Evolutionary conservation across 2,329 filamentous ascomycete species (phyloP).

Genomic region (Ophiocordyceps camponoti-rufipedis): DNA sequence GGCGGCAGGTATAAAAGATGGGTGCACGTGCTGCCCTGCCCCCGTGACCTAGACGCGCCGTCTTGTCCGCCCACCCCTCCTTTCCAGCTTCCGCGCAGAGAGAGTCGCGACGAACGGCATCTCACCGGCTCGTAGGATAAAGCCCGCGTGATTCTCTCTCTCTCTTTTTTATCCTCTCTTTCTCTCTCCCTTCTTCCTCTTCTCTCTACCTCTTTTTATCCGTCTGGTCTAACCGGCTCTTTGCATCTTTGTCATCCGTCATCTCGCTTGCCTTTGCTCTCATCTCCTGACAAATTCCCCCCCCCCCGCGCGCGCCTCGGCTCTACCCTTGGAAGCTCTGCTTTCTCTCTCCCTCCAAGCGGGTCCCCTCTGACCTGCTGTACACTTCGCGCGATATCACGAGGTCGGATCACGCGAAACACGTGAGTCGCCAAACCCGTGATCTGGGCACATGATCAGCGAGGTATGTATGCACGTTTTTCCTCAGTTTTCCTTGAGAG

Average conservation of each 20-base stretch:
- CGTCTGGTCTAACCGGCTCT: background rate
- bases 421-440: slow-evolving; percentile 26
- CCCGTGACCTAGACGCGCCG: slow-evolving; percentile 4
- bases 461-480: slow-evolving; percentile 18
- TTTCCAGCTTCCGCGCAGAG: background rate
- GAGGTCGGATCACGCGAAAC: slow-evolving; percentile 8
- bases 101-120: background rate
- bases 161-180: slow-evolving; percentile 2
- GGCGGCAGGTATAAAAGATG: background rate
- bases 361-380: too few species aligned
- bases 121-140: slow-evolving; percentile 10
- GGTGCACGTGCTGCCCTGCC: slow-evolving; percentile 1
- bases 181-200: background rate
- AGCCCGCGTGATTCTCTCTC: slow-evolving; percentile 4
- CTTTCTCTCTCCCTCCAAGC: background rate
- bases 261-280: too few species aligned
- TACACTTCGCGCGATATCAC: slow-evolving; percentile 1
- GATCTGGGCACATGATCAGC: slow-evolving; percentile 28
- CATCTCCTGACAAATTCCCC: too few species aligned
- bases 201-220: slow-evolving; percentile 1
- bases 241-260: background rate
- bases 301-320: too few species aligned
- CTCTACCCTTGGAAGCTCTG: too few species aligned
- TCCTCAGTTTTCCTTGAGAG: too few species aligned
- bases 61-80: background rate